Evolutionary conservation across 331 rosid species (phyloP).

Genomic region (Telfairia occidentalis): DNA sequence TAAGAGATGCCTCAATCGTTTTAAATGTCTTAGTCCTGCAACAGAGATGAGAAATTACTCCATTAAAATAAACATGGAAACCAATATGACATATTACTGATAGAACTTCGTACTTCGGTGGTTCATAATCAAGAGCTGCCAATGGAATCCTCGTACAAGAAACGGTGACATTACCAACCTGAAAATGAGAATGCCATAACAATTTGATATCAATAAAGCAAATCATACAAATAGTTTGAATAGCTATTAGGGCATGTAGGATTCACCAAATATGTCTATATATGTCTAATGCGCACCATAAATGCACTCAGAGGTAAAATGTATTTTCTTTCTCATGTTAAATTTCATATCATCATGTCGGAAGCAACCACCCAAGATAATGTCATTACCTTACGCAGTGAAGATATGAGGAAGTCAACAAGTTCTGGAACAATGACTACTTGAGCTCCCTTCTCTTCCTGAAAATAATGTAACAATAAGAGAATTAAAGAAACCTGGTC

Average conservation of each 20-base stretch:
- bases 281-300: not conserved
- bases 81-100: not conserved
- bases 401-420: conserved; percentile 47
- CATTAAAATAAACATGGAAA: conserved; percentile 8
- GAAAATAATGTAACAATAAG: conserved; percentile 5
- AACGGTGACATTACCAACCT: conserved; percentile 85
- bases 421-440: conserved; percentile 75
- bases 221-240: not conserved
- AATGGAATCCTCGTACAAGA: conserved; percentile 69
- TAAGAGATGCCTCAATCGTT: conserved; percentile 63
- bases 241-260: not conserved
- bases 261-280: not conserved
- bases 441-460: conserved; percentile 90
- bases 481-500: conserved; percentile 3
- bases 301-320: not conserved
- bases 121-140: conserved; percentile 80
- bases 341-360: not conserved
- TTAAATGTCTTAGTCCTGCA: conserved; percentile 71
- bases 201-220: not conserved
- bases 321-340: not conserved
- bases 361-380: conserved; percentile 3
- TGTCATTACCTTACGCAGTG: conserved; percentile 60
- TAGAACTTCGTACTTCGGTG: conserved; percentile 46
- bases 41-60: conserved; percentile 10
- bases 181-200: conserved; percentile 22